Percentiles rank a stretch among this genome's conserved stretches.
Conservation (phyloP, 352 stramenopile species). For the Hyaloperonospora arabidopsidis region DNA sequence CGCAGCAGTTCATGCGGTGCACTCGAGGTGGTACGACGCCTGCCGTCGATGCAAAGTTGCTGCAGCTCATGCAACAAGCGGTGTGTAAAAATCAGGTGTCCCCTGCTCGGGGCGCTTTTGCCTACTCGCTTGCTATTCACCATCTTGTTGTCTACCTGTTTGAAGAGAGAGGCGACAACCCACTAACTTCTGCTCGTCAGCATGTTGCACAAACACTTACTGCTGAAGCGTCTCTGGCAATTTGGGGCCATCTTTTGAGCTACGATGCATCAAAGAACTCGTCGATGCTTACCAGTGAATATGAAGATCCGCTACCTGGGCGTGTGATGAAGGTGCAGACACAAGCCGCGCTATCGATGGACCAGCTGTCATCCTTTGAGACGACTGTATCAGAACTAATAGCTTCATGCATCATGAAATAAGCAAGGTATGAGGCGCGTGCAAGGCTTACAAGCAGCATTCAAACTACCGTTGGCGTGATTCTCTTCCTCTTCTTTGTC, state of each 20-base stretch:
- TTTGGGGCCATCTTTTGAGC: slow-evolving; percentile 52
- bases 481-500: slow-evolving; percentile 34
- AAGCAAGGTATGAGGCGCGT: slow-evolving; percentile 2
- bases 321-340: slow-evolving; percentile 19
- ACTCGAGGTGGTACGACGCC: slow-evolving; percentile 12
- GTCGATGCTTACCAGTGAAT: slow-evolving; percentile 4
- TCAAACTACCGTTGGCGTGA: slow-evolving; percentile 25
- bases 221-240: slow-evolving; percentile 17
- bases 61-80: slow-evolving; percentile 44
- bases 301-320: slow-evolving; percentile 3
- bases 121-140: slow-evolving; percentile 54
- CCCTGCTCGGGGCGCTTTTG: slow-evolving; percentile 35
- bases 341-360: slow-evolving; percentile 26
- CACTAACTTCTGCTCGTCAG: slow-evolving; percentile 44
- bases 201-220: slow-evolving; percentile 39
- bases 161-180: slow-evolving; percentile 9
- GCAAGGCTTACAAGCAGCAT: too few relatives aligned
- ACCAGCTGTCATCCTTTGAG: slow-evolving; percentile 28
- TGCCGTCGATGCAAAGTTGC: slow-evolving; percentile 32
- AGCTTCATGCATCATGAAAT: slow-evolving; percentile 9
- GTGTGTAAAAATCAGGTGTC: slow-evolving; percentile 32
- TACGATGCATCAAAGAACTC: slow-evolving; percentile 28
- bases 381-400: slow-evolving; percentile 19
- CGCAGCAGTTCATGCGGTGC: slow-evolving; percentile 33
- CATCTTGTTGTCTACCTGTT: slow-evolving; percentile 56